Evolutionary conservation across 2,329 filamentous ascomycete genomes (phyloP).

Genomic region (Monosporascus sp.): DNA sequence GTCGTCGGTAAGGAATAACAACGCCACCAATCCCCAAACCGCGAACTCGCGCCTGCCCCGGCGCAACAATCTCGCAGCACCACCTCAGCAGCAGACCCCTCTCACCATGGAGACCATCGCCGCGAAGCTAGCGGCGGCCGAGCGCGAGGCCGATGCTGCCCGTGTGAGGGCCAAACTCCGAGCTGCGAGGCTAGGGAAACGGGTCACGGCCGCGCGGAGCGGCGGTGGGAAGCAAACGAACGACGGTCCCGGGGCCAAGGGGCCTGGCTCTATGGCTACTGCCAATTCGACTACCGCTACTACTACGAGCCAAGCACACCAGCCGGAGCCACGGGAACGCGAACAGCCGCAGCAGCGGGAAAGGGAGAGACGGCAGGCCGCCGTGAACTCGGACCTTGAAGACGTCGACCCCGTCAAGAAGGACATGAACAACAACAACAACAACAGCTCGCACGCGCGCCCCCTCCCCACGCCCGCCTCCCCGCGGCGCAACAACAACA

Average conservation of each 20-base stretch:
- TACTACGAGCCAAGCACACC: not conserved
- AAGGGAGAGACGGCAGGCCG: constrained; percentile 1
- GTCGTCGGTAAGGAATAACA: not conserved
- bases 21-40: not conserved
- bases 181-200: constrained; percentile 38
- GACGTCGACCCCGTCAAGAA: constrained; percentile 22
- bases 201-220: not conserved
- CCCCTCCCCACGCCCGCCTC: not conserved
- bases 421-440: constrained; percentile 4
- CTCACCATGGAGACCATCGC: constrained; percentile 57
- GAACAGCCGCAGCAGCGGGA: not conserved
- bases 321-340: not conserved
- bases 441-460: not conserved
- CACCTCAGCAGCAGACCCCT: constrained; percentile 42
- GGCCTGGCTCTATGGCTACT: constrained; percentile 23
- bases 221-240: not conserved
- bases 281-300: constrained; percentile 4
- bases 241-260: not conserved
- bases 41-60: constrained; percentile 30
- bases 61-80: constrained; percentile 26
- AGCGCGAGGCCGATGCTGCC: constrained; percentile 58
- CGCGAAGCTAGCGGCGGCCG: constrained; percentile 58
- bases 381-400: constrained; percentile 10
- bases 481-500: not conserved
- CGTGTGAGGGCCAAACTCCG: constrained; percentile 57